Evolutionary conservation across 371 early-diverging fungal species (phyloP).

Genomic region (Paraphysoderma sedebokerense): DNA sequence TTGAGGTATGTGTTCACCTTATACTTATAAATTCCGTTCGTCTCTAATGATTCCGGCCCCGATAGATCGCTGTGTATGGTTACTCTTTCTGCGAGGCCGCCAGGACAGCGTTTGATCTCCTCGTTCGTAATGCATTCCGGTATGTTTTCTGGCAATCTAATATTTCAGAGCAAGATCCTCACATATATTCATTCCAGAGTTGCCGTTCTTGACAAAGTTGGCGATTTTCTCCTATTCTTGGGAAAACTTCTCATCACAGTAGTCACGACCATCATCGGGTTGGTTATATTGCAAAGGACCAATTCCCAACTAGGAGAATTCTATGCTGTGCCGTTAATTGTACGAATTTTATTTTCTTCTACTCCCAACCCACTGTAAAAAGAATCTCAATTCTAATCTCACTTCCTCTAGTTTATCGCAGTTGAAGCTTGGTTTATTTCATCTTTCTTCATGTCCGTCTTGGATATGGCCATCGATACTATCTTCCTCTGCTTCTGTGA

Average conservation of each 20-base stretch:
- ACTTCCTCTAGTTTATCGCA: background rate
- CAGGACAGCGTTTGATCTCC: conserved; percentile 8
- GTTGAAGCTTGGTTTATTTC: conserved; percentile 16
- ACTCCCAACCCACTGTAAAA: background rate
- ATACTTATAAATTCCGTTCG: no score
- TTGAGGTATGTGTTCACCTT: conserved; percentile 4
- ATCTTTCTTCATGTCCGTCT: conserved; percentile 18
- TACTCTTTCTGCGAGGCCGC: conserved; percentile 24
- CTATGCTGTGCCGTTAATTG: no score
- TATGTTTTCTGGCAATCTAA: no score
- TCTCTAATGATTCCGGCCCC: background rate
- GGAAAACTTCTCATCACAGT: conserved; percentile 5
- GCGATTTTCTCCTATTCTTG: conserved; percentile 6
- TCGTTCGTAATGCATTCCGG: conserved; percentile 7
- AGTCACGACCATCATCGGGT: background rate
- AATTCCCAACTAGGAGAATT: no score
- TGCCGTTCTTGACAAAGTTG: conserved; percentile 4
- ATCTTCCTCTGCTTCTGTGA: conserved; percentile 27
- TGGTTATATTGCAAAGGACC: background rate
- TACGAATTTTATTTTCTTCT: background rate
- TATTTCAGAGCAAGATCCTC: no score
- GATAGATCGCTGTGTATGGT: conserved; percentile 24
- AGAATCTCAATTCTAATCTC: background rate
- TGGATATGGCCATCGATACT: conserved; percentile 26
- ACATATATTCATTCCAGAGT: no score